Conservation (phyloP, 306 rosid species). For the Trichosanthes truncata region DNA sequence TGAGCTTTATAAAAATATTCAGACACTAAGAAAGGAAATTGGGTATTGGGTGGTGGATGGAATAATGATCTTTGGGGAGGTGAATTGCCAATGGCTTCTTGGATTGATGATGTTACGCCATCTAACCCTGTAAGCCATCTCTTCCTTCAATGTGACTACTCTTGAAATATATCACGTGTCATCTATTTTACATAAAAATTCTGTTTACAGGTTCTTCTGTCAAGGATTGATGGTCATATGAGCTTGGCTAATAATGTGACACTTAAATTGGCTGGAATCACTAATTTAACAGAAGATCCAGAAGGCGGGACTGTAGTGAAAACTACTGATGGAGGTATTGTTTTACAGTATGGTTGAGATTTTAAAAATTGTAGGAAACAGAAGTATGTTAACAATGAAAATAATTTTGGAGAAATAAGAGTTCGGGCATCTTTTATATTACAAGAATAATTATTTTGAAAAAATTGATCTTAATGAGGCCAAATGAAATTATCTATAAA, state of each 20-base stretch:
- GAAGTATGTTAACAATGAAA: background rate
- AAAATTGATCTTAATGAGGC: background rate
- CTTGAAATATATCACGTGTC: conserved; percentile 10
- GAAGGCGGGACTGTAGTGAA: conserved; percentile 63
- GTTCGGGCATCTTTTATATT: background rate
- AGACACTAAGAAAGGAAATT: conserved; percentile 60
- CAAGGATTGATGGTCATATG: conserved; percentile 80
- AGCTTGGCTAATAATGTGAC: conserved; percentile 72
- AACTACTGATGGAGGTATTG: conserved; percentile 48
- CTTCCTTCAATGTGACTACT: conserved; percentile 10
- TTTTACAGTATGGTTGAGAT: background rate
- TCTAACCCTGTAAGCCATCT: conserved; percentile 60
- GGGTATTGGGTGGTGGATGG: conserved; percentile 98
- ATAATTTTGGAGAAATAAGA: background rate
- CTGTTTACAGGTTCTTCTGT: conserved; percentile 55
- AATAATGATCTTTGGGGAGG: conserved; percentile 90
- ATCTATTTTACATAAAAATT: conserved; percentile 12
- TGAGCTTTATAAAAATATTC: conserved; percentile 10
- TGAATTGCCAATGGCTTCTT: conserved; percentile 59
- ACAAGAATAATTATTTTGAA: background rate
- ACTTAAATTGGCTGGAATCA: conserved; percentile 53
- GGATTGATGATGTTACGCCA: conserved; percentile 65
- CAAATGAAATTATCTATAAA: background rate
- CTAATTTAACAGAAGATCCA: conserved; percentile 46
- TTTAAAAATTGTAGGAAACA: background rate